These are phyloP conservation scores for Elongisporangium senticosum DNA, from an alignment of 352 stramenopile genomes.

Conservation along the genomic window DNA sequence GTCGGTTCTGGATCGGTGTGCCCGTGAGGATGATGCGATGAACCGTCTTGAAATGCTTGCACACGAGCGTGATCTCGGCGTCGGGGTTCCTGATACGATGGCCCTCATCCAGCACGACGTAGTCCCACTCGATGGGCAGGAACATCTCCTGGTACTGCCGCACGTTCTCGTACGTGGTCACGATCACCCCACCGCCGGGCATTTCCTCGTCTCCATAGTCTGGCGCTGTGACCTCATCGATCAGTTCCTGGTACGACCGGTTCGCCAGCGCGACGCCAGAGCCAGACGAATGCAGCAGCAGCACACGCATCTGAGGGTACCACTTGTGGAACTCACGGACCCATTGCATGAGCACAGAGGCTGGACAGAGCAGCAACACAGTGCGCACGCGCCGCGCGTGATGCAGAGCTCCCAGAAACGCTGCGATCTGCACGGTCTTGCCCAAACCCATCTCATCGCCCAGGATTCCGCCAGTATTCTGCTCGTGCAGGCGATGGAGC, in stretches of 20 bases:
- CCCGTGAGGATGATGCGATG: conserved; percentile 92
- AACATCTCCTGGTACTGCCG: conserved; percentile 89
- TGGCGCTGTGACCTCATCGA: conserved; percentile 45
- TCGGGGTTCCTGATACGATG: conserved; percentile 99
- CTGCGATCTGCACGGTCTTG: conserved; percentile 94
- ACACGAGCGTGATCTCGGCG: conserved; percentile 93
- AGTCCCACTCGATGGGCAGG: conserved; percentile 92
- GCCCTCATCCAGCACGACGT: conserved; percentile 98
- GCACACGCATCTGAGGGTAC: conserved; percentile 83
- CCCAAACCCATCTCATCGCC: conserved; percentile 95
- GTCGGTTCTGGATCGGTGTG: conserved; percentile 92
- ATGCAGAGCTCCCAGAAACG: conserved; percentile 80
- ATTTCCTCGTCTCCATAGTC: conserved; percentile 20
- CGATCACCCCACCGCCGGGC: conserved; percentile 81
- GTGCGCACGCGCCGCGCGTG: conserved; percentile 43
- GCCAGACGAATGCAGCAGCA: conserved; percentile 88
- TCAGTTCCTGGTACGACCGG: conserved; percentile 46
- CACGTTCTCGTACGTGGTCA: conserved; percentile 98
- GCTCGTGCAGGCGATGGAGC: conserved; percentile 95
- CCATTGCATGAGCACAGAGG: conserved; percentile 95
- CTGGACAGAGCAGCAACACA: conserved; percentile 92
- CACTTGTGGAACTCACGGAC: conserved; percentile 93
- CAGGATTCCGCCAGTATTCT: conserved; percentile 96
- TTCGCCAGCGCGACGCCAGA: conserved; percentile 39
- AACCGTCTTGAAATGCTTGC: conserved; percentile 88